Percentiles rank a stretch among this genome's conserved stretches.
Evolutionary conservation across 2,329 filamentous ascomycete genomes (phyloP).

Genomic region (Akanthomyces muscarius): DNA sequence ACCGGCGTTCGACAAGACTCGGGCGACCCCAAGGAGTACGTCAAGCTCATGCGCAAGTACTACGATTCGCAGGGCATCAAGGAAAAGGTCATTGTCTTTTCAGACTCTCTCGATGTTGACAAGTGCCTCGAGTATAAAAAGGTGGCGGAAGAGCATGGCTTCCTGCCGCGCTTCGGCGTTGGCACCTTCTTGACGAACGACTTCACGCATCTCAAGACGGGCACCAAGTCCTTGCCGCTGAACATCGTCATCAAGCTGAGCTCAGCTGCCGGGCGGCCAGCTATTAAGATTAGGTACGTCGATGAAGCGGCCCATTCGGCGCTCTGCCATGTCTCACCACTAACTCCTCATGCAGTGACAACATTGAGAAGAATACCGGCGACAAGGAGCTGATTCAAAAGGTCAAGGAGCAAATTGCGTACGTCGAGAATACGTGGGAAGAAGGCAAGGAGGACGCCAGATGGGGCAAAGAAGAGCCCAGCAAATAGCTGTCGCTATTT

Average conservation of each 20-base stretch:
- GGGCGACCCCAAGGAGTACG: conserved; percentile 76
- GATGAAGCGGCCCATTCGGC: neutral
- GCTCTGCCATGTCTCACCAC: neutral
- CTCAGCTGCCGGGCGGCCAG: conserved; percentile 72
- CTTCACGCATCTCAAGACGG: conserved; percentile 67
- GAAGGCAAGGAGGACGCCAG: conserved; percentile 78
- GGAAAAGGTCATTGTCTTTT: conserved; percentile 90
- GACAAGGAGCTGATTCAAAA: conserved; percentile 72
- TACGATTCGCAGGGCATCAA: conserved; percentile 72
- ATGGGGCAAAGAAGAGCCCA: conserved; percentile 60
- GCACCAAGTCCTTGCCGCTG: conserved; percentile 80
- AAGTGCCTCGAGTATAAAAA: conserved; percentile 86
- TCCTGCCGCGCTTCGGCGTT: conserved; percentile 86
- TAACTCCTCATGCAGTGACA: conserved; percentile 50
- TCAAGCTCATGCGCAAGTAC: conserved; percentile 74
- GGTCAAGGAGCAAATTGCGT: conserved; percentile 83
- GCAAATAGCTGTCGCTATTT: neutral
- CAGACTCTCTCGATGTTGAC: conserved; percentile 89
- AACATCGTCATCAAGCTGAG: conserved; percentile 99
- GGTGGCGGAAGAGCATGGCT: conserved; percentile 72
- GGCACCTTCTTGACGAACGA: conserved; percentile 97
- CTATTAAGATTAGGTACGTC: conserved; percentile 75
- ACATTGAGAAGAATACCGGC: conserved; percentile 91
- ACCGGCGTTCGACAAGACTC: conserved; percentile 86
- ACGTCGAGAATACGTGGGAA: conserved; percentile 78